Evolutionary conservation across 202 grass and related monocot species (phyloP).

Genomic region (Panicum virgatum): DNA sequence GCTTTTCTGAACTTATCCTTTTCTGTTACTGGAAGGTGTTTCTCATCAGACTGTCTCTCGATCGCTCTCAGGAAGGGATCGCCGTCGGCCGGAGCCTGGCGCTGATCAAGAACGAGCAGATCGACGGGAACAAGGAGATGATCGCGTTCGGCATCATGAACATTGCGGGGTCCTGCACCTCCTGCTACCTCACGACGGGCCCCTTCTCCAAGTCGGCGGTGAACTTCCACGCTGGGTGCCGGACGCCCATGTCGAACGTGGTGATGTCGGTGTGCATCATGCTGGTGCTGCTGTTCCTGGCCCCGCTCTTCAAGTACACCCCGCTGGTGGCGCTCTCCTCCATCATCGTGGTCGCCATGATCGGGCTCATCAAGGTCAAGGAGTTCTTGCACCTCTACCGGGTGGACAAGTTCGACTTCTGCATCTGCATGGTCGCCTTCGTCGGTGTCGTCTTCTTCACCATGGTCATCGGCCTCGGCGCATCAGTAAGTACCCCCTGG

Average conservation of each 20-base stretch:
- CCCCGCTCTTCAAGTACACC: slow-evolving; percentile 93
- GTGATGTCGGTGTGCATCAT: slow-evolving; percentile 92
- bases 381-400: slow-evolving; percentile 74
- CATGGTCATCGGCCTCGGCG: slow-evolving; percentile 79
- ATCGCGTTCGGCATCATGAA: slow-evolving; percentile 96
- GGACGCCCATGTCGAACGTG: slow-evolving; percentile 84
- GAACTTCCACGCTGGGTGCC: slow-evolving; percentile 91
- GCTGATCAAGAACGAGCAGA: slow-evolving; percentile 89
- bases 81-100: slow-evolving; percentile 88
- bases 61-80: slow-evolving; percentile 79
- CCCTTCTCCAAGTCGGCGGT: slow-evolving; percentile 98
- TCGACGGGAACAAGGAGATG: slow-evolving; percentile 99
- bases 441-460: slow-evolving; percentile 83
- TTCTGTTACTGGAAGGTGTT: background rate
- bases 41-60: background rate
- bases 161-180: slow-evolving; percentile 87
- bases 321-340: slow-evolving; percentile 81
- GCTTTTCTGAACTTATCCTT: background rate
- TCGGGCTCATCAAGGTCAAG: slow-evolving; percentile 81
- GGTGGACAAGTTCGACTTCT: slow-evolving; percentile 96
- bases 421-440: slow-evolving; percentile 88
- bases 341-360: slow-evolving; percentile 95
- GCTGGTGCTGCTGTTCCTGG: slow-evolving; percentile 93
- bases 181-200: slow-evolving; percentile 92
- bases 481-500: slow-evolving; percentile 53